phyloP scores from a whole-genome alignment of 2,329 filamentous ascomycete species.

The Xylariaceae sp. region DNA sequence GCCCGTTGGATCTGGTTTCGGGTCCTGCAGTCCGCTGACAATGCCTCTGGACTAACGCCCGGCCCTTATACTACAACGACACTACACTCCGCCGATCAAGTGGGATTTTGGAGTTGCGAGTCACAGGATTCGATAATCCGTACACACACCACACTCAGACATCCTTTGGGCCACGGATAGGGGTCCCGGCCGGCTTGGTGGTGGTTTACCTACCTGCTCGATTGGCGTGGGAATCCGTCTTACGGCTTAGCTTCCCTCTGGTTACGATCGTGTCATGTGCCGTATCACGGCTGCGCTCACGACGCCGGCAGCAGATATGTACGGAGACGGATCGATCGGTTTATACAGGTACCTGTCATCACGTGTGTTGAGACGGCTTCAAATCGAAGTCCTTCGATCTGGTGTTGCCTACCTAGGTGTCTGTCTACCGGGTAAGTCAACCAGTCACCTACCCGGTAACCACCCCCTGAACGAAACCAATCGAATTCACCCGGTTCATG shows the following conservation, averaged over 20 bases:
- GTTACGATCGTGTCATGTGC: background rate
- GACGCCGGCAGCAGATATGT: background rate
- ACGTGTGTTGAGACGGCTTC: background rate
- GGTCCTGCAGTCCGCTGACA: constrained; percentile 9
- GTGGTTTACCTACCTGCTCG: background rate
- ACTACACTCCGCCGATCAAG: too few species aligned
- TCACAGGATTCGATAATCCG: background rate
- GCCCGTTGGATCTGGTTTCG: background rate
- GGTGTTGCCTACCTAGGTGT: too few species aligned
- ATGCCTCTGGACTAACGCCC: background rate
- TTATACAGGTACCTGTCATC: background rate
- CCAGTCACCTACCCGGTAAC: too few species aligned
- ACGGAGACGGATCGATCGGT: background rate
- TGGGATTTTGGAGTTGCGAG: too few species aligned
- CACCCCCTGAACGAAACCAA: too few species aligned
- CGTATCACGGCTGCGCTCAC: background rate
- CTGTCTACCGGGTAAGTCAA: too few species aligned
- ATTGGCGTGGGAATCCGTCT: constrained; percentile 16
- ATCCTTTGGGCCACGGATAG: constrained; percentile 15
- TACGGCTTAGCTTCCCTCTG: constrained; percentile 4
- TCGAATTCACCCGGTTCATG: background rate
- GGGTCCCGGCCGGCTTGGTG: constrained; percentile 9
- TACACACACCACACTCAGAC: background rate
- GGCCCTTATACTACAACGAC: background rate
- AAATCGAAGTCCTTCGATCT: too few species aligned